A percentile compares a stretch with the other conserved stretches of the same genome.
These are phyloP conservation scores for Penicillium pulvis DNA, from an alignment of 495 filamentous ascomycete species.

Conservation along the genomic window DNA sequence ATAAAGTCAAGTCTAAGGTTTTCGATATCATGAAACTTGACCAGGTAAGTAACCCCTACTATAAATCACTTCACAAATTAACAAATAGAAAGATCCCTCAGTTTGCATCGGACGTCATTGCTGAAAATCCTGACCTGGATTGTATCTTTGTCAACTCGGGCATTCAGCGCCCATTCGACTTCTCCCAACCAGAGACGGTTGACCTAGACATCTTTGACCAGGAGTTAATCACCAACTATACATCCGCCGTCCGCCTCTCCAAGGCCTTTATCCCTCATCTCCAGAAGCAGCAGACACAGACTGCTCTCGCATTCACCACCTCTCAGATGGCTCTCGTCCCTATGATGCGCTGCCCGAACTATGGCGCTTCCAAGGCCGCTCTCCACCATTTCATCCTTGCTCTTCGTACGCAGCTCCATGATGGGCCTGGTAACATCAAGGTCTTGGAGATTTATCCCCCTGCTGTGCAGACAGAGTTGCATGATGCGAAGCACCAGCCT, in stretches of 20 bases:
- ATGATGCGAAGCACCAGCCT: conserved; percentile 40
- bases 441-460: conserved; percentile 70
- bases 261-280: conserved; percentile 67
- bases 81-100: conserved; percentile 25
- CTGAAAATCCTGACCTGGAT: conserved; percentile 55
- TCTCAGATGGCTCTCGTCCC: conserved; percentile 50
- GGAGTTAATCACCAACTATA: conserved; percentile 71
- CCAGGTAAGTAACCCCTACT: conserved; percentile 39
- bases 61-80: background rate
- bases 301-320: conserved; percentile 41
- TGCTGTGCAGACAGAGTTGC: conserved; percentile 62
- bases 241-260: conserved; percentile 59
- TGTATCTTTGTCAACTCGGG: conserved; percentile 46
- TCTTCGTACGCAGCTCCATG: conserved; percentile 62
- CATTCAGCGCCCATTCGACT: conserved; percentile 58
- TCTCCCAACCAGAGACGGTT: conserved; percentile 60
- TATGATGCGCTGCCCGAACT: conserved; percentile 44
- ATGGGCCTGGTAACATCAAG: conserved; percentile 46
- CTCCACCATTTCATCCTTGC: conserved; percentile 55
- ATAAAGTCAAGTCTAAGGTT: conserved; percentile 51
- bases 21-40: conserved; percentile 69
- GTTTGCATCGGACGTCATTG: conserved; percentile 44
- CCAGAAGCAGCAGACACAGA: conserved; percentile 42
- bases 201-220: conserved; percentile 54
- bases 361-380: conserved; percentile 52